A percentile compares a stretch with the other conserved stretches of the same genome.
Evolutionary conservation across 495 filamentous ascomycete genomes (phyloP).

Genomic region (Saxophila tyrrhenica): DNA sequence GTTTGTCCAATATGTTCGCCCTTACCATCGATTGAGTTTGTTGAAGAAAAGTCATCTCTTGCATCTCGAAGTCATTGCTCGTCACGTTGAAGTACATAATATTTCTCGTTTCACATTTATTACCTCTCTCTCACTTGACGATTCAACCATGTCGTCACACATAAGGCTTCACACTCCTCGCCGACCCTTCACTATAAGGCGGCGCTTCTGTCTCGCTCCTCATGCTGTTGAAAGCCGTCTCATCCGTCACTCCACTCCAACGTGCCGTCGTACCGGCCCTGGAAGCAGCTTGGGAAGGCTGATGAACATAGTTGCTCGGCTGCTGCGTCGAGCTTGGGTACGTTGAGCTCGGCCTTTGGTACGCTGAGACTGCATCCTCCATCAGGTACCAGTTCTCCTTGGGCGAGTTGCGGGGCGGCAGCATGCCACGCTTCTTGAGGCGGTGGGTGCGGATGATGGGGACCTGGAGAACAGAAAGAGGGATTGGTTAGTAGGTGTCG

Average conservation of each 20-base stretch:
- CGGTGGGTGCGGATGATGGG: background rate
- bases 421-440: background rate
- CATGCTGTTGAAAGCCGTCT: background rate
- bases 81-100: background rate
- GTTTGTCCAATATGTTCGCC: too few species aligned
- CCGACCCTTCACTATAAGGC: too few species aligned
- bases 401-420: background rate
- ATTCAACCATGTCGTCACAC: too few species aligned
- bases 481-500: background rate
- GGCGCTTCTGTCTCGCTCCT: background rate
- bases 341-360: background rate
- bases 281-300: background rate
- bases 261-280: background rate
- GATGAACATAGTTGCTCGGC: background rate
- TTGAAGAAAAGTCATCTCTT: too few species aligned
- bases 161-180: too few species aligned
- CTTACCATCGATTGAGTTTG: too few species aligned
- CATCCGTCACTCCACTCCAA: background rate
- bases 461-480: background rate
- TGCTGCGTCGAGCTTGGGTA: background rate
- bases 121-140: too few species aligned
- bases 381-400: background rate
- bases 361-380: background rate
- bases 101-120: too few species aligned
- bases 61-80: background rate